Conservation (phyloP, 2,329 filamentous ascomycete species). For the Epichloe amarillans region DNA sequence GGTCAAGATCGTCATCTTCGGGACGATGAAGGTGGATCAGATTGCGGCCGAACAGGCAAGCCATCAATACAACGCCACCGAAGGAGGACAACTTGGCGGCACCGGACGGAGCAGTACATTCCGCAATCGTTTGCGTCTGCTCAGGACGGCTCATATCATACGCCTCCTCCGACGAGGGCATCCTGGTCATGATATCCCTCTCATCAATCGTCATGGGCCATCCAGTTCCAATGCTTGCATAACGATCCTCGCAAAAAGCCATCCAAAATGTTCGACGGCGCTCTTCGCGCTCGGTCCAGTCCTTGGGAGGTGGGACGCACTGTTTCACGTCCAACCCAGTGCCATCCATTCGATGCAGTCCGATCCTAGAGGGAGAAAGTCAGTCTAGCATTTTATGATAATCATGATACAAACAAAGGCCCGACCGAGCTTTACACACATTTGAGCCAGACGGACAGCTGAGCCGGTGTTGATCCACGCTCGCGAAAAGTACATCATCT, state of each 20-base stretch:
- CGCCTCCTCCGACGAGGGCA: conserved; percentile 74
- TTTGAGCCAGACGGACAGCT: conserved; percentile 67
- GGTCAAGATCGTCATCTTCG: conserved; percentile 64
- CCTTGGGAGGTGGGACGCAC: conserved; percentile 69
- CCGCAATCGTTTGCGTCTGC: conserved; percentile 53
- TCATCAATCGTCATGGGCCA: conserved; percentile 96
- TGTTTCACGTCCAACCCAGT: conserved; percentile 81
- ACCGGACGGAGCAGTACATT: conserved; percentile 59
- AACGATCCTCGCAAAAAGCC: conserved; percentile 80
- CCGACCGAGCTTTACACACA: conserved; percentile 36
- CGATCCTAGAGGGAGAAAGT: conserved; percentile 53
- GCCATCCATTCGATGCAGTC: conserved; percentile 76
- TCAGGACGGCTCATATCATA: conserved; percentile 70
- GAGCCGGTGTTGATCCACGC: conserved; percentile 89
- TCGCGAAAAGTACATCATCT: conserved; percentile 91
- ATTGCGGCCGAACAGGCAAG: conserved; percentile 84
- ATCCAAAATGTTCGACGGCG: conserved; percentile 89
- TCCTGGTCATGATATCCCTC: conserved; percentile 72
- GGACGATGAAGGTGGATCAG: conserved; percentile 83
- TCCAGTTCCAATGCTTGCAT: conserved; percentile 88
- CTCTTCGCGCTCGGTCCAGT: conserved; percentile 92
- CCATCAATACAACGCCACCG: conserved; percentile 69
- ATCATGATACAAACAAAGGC: background rate
- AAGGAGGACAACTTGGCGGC: conserved; percentile 63
- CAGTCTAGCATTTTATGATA: conserved; percentile 7